Base-by-base conservation (phyloP, 2,329 filamentous ascomycete species). In the Pyrenophora tritici-repentis region DNA sequence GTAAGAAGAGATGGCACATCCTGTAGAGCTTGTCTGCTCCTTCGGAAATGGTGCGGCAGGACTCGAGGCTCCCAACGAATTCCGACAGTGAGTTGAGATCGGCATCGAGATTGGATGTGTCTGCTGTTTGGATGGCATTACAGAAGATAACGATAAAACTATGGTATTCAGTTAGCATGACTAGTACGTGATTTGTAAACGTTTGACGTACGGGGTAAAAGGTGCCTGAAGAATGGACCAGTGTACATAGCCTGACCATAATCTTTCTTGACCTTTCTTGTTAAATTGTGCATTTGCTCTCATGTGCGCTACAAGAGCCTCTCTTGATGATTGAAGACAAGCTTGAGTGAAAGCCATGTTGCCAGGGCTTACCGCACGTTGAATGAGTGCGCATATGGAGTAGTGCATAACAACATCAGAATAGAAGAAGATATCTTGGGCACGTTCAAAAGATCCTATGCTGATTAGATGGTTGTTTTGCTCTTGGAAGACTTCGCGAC, bases 1-100 rank as follows among this genome's bases (percentile, higher is more conserved):
- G 82, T 53, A 79, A 78, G 66, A 88, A 83, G 20, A 87, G 79
- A 31, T 81, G 78, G 58, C 83, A 87, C 22, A 88, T 77, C n/a
- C 79, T 81, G 61, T 85, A 81, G 10, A 88, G 75, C 61, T 84
- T 85, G 22, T 81, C 78, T 17, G 85, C 79, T 2, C 82, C 80
- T 61, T 86, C 81, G 1, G 84, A 87, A 2, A 80, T 73, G 4
- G 76, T 75, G 38, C 77, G 76, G 2, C 79, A 76, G 0, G 78
- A 76, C 52, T 81, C 76, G 2, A 87, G 78, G 2, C 82, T 85
- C 16, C 73, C 67, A 41, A 82, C 79, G 58, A 88, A 87, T 2
- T 81, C 77, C 31, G 79, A 76, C 1, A 88, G 75, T 1, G 80
- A 77, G 24, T 72, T 62, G 4, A 88, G 75, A 56, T 88, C 86